Evolutionary conservation across 1,284 basidiomycete genomes (phyloP).

Genomic region (Mycosarcoma maydis): DNA sequence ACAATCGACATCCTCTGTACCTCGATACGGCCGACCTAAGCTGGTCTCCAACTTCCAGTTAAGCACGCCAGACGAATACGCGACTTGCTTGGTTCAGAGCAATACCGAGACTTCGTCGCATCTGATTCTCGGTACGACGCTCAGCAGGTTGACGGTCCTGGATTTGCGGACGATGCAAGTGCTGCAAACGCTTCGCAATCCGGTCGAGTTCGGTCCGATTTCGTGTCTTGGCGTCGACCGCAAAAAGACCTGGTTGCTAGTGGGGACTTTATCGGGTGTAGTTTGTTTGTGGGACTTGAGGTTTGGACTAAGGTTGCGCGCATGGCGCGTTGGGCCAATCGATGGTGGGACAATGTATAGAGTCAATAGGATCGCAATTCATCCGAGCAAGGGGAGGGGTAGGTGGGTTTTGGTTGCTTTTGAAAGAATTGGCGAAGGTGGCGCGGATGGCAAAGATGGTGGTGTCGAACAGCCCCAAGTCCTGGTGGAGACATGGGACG

Average conservation of each 20-base stretch:
- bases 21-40: constrained; percentile 67
- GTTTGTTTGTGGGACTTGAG: constrained; percentile 92
- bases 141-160: constrained; percentile 79
- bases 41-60: constrained; percentile 67
- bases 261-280: constrained; percentile 84
- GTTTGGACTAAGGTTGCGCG: constrained; percentile 86
- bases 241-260: constrained; percentile 82
- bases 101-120: constrained; percentile 51
- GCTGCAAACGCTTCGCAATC: constrained; percentile 80
- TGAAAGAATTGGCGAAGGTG: constrained; percentile 67
- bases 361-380: constrained; percentile 78
- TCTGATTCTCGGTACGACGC: constrained; percentile 84
- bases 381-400: constrained; percentile 80
- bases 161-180: constrained; percentile 86
- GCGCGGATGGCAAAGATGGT: background rate
- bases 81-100: constrained; percentile 59
- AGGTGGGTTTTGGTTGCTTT: constrained; percentile 87
- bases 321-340: constrained; percentile 76
- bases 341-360: constrained; percentile 58
- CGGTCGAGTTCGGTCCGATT: constrained; percentile 85
- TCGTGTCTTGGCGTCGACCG: constrained; percentile 81
- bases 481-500: constrained; percentile 62
- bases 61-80: constrained; percentile 65
- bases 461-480: constrained; percentile 17
- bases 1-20: constrained; percentile 59